Conservation (phyloP, 306 rosid genomes). For the Erythrophleum fordii region DNA sequence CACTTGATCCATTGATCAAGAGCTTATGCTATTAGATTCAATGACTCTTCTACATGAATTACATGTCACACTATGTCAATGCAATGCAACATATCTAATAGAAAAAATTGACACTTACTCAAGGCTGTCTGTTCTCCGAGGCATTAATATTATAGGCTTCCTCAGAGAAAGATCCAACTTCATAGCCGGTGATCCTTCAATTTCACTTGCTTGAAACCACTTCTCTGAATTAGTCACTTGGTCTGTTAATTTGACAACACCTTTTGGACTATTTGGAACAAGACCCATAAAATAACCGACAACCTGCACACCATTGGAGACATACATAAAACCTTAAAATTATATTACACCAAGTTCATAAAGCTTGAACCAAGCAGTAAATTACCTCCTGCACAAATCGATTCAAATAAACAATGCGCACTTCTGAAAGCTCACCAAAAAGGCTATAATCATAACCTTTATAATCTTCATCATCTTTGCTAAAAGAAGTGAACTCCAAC, state of each 20-base stretch:
- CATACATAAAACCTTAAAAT: conserved; percentile 19
- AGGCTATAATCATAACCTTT: conserved; percentile 91
- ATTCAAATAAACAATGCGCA: conserved; percentile 88
- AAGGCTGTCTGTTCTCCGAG: conserved; percentile 80
- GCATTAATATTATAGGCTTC: conserved; percentile 97
- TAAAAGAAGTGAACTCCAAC: conserved; percentile 84
- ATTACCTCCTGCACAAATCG: conserved; percentile 95
- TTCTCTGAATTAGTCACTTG: conserved; percentile 94
- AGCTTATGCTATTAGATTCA: neutral
- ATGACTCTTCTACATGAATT: conserved; percentile 15
- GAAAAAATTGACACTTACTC: conserved; percentile 65
- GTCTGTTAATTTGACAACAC: conserved; percentile 77
- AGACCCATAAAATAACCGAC: conserved; percentile 94
- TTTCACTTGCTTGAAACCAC: conserved; percentile 87
- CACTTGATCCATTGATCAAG: conserved; percentile 26
- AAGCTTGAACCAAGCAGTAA: conserved; percentile 23
- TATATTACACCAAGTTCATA: neutral
- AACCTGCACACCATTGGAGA: conserved; percentile 57
- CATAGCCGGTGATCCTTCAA: conserved; percentile 96
- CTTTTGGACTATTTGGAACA: conserved; percentile 78
- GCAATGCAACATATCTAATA: conserved; percentile 17
- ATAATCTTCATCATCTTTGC: conserved; percentile 80
- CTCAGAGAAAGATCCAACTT: conserved; percentile 89
- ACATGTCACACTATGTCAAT: conserved; percentile 16
- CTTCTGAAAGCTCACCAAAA: conserved; percentile 93